Conservation (phyloP, 192 early-diverging fungal genomes). For the Anaeromyces robustus region DNA sequence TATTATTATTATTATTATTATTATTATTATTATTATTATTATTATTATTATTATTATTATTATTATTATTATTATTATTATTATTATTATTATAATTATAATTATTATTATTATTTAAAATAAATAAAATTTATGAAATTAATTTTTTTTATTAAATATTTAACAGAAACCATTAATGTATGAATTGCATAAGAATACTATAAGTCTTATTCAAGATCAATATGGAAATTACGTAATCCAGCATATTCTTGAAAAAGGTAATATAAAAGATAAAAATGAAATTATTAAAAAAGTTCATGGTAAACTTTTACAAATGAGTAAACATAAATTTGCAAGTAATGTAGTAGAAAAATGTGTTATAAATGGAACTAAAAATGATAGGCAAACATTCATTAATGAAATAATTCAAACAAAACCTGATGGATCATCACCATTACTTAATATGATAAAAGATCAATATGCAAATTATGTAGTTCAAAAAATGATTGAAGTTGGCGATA, state of each 20-base stretch:
- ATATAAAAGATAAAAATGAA: constrained; percentile 66
- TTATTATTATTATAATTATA: no score
- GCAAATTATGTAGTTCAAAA: constrained; percentile 99
- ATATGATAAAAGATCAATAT: constrained; percentile 99
- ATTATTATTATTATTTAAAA: no score
- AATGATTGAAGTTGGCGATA: constrained; percentile 95
- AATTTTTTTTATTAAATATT: no score
- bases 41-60: no score
- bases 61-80: no score
- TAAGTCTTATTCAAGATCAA: constrained; percentile 89
- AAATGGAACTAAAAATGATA: constrained; percentile 73
- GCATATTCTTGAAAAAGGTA: constrained; percentile 90
- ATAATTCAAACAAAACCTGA: constrained; percentile 70
- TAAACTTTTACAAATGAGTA: constrained; percentile 78
- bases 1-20: background rate
- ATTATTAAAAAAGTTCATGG: constrained; percentile 84
- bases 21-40: background rate
- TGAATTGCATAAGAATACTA: constrained; percentile 83
- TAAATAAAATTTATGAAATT: no score
- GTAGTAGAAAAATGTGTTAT: constrained; percentile 98
- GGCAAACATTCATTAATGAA: constrained; percentile 82
- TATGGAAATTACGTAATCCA: constrained; percentile 99
- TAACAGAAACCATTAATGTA: constrained; percentile 66
- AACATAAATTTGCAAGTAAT: constrained; percentile 99
- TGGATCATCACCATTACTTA: constrained; percentile 61